Conservation (phyloP, 129 eudicot species). For the Glebionis coronaria region DNA sequence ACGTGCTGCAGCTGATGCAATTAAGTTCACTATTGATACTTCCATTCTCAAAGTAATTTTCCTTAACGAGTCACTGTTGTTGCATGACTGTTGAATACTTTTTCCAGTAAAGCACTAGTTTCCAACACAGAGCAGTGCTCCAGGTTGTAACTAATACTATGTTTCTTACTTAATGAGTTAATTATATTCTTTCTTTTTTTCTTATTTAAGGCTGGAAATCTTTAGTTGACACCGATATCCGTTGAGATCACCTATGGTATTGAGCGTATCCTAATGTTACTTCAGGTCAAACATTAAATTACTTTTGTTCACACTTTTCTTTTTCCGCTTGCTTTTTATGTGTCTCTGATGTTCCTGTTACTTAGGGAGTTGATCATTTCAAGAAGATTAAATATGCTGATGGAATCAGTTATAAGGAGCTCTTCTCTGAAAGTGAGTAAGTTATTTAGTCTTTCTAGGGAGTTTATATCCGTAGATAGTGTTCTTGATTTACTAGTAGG, state of each 20-base stretch:
- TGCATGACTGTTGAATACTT: too few relatives aligned
- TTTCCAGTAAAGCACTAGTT: too few relatives aligned
- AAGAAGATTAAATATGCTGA: conserved; percentile 93
- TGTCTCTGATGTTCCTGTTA: conserved; percentile 5
- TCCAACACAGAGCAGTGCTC: not conserved
- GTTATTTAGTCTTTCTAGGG: conserved; percentile 11
- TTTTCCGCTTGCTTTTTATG: conserved; percentile 18
- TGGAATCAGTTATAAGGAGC: conserved; percentile 98
- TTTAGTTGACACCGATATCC: conserved; percentile 80
- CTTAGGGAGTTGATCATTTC: conserved; percentile 97
- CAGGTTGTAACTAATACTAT: not conserved
- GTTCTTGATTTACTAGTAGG: too few relatives aligned
- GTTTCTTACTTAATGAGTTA: conserved; percentile 15
- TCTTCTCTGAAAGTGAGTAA: conserved; percentile 92
- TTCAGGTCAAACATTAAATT: conserved; percentile 58
- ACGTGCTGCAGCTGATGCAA: conserved; percentile 97
- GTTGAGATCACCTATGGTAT: conserved; percentile 99
- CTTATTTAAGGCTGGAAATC: conserved; percentile 83
- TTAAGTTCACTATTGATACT: conserved; percentile 93
- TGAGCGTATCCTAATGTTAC: conserved; percentile 94
- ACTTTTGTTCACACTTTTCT: not conserved
- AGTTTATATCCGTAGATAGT: too few relatives aligned
- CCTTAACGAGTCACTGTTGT: not conserved
- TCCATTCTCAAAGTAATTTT: conserved; percentile 56
- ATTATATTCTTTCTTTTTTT: not conserved